Conservation (phyloP, 148 eudicot species). For the Simmondsia chinensis region DNA sequence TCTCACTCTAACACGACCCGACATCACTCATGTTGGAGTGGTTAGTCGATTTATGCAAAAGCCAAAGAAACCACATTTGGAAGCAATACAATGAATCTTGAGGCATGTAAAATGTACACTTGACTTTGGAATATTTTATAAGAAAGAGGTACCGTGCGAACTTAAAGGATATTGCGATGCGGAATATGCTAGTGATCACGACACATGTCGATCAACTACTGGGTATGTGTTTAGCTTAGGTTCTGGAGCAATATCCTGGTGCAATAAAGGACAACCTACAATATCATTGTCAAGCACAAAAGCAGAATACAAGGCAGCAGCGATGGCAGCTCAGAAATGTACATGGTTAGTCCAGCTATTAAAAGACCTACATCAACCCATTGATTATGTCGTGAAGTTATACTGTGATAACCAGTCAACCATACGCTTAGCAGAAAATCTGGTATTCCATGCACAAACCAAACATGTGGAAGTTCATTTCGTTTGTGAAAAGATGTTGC, state of each 20-base stretch:
- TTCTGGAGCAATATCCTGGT: neutral
- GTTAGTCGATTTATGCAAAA: no score
- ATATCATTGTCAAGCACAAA: neutral
- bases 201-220: neutral
- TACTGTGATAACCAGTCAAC: no score
- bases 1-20: neutral
- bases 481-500: neutral
- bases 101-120: constrained; percentile 5
- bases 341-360: neutral
- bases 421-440: no score
- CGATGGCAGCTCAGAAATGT: neutral
- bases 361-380: neutral
- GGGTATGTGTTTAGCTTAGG: neutral
- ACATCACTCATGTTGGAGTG: constrained; percentile 6
- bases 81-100: neutral
- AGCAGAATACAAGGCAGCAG: neutral
- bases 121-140: neutral
- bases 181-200: neutral
- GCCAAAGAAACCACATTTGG: constrained; percentile 10
- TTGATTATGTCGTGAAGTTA: constrained; percentile 5
- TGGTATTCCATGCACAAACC: neutral
- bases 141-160: neutral
- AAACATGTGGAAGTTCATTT: neutral
- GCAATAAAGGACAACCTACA: neutral
- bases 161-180: neutral